A percentile compares a stretch with the other conserved stretches of the same genome.
These are phyloP conservation scores for Linnemannia hyalina DNA, from an alignment of 192 early-diverging fungal species.

Conservation along the genomic window DNA sequence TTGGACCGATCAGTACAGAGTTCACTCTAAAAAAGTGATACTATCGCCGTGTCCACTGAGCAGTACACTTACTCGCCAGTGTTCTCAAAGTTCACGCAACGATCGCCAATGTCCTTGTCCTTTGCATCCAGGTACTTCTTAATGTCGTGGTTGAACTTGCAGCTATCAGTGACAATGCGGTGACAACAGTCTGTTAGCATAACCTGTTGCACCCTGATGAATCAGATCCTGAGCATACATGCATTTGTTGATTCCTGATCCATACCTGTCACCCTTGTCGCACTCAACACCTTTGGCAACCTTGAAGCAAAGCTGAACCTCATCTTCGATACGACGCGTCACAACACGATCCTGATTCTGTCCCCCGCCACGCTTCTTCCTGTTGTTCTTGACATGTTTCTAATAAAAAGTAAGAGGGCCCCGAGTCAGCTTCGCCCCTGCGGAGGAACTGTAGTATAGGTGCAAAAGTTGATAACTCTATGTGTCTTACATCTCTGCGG, in stretches of 20 bases:
- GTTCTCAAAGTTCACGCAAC: conserved; percentile 77
- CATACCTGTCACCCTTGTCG: conserved; percentile 44
- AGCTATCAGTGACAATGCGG: conserved; percentile 52
- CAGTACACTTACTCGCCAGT: conserved; percentile 77
- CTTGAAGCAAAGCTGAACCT: conserved; percentile 47
- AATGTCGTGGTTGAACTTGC: conserved; percentile 87
- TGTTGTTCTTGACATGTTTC: conserved; percentile 52
- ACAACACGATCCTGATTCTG: conserved; percentile 54
- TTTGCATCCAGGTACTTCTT: conserved; percentile 78
- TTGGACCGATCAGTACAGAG: background rate
- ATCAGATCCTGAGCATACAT: background rate
- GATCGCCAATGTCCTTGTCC: conserved; percentile 77
- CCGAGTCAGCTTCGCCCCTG: background rate
- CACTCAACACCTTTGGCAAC: conserved; percentile 39
- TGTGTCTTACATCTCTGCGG: conserved; percentile 29
- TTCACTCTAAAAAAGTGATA: background rate
- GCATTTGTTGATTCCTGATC: background rate
- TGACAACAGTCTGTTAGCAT: background rate
- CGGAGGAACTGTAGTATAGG: background rate
- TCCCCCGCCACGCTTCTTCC: conserved; percentile 40
- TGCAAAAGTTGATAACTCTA: background rate
- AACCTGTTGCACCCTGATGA: background rate
- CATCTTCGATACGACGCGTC: conserved; percentile 49
- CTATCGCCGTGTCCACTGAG: background rate
- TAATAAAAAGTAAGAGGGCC: background rate